These are phyloP conservation scores for Diaporthe batatas DNA, from an alignment of 2,329 filamentous ascomycete species.

Conservation along the genomic window DNA sequence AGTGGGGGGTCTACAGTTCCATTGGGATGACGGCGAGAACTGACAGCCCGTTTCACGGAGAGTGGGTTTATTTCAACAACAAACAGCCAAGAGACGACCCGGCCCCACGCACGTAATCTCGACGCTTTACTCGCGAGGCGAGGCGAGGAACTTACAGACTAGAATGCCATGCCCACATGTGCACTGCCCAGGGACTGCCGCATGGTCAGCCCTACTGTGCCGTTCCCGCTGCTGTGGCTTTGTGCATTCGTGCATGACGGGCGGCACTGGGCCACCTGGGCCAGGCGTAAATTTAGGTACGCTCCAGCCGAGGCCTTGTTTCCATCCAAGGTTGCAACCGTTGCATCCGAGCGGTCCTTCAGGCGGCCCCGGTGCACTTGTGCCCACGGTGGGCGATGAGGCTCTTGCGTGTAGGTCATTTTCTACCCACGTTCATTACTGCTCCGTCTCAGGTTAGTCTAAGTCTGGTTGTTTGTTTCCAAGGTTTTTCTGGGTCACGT, in stretches of 20 bases:
- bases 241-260: constrained; percentile 9
- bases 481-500: not conserved
- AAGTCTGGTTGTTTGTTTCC: not conserved
- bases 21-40: not conserved
- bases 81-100: constrained; percentile 9
- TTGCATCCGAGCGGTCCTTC: constrained; percentile 5
- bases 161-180: no score
- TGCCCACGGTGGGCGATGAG: not conserved
- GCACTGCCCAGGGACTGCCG: not conserved
- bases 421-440: not conserved
- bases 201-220: constrained; percentile 27
- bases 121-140: constrained; percentile 1
- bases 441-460: not conserved
- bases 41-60: constrained; percentile 31
- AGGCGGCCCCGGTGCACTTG: no score
- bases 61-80: constrained; percentile 30
- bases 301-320: not conserved
- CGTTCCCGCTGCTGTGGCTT: constrained; percentile 9
- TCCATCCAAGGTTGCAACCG: not conserved
- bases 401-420: not conserved
- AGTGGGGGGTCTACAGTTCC: not conserved
- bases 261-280: not conserved
- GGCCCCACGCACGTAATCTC: constrained; percentile 1
- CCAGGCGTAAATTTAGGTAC: constrained; percentile 13
- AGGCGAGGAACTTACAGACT: not conserved